Base-by-base conservation (phyloP, 805 yeast genomes). In the Priceomyces medius region DNA sequence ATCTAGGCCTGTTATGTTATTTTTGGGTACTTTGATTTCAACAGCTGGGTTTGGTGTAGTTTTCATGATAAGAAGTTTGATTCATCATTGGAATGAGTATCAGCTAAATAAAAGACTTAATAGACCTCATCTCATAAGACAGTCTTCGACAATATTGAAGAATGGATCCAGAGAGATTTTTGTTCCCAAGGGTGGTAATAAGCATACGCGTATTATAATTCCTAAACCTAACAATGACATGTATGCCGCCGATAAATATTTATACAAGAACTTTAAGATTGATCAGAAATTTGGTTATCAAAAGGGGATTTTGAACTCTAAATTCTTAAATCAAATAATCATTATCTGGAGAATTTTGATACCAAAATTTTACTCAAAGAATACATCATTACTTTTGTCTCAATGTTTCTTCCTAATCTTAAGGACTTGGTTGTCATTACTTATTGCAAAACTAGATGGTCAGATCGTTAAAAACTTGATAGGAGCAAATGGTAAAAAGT, bases 371-470 rank as follows among this genome's bases (percentile, higher is more conserved):
- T 73, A 76, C 44, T 80, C 85, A 47, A 80, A 78, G 53, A 88
- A 87, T 54, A 73, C 88, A 0, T 72, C 79, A 14, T 64, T 87
- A 35, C 64, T 90, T 32, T 60, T 78, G 2, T 70, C 87, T 6
- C 96, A 90, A 55, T 79, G 90, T 42, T 69, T 79, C 45, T 85
- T 88, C 51, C 71, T 90, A 31, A 69, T 88, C 17, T 72, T 88
- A 48, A 74, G 98, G 62, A 90, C 98, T 0, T 90, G 90, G 85
- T 72, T 90, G 45, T 84, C 93, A 20, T 71, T 90, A 42, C 66
- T 89, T 43, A 88, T 90, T 23, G 95, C 98, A 3, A 83, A 84
- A 57, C 71, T 90, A 38, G 98, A 90, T 61, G 97, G 97, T 53
- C 91, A 86, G 59, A 85, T 90, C 38, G 96, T 89, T 34, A 83